A percentile compares a stretch with the other conserved stretches of the same genome.
These are phyloP conservation scores for Asterochloris sp. DNA, from an alignment of 139 green algal genomes.

Conservation along the genomic window DNA sequence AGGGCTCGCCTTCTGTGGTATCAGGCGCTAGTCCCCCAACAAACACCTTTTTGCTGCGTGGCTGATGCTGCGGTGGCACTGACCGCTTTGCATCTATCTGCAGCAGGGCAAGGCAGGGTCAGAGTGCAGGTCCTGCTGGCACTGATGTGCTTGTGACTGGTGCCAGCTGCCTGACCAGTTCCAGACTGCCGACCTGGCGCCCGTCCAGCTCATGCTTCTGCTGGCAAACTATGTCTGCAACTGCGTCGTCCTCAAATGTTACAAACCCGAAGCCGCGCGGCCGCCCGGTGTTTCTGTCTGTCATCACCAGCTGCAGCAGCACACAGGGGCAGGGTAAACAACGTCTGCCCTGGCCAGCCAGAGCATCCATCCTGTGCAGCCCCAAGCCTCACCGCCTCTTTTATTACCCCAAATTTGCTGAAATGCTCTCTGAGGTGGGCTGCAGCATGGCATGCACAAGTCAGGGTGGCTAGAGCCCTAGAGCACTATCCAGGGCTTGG, in stretches of 20 bases:
- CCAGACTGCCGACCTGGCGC: constrained; percentile 26
- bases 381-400: constrained; percentile 55
- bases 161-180: too few species aligned
- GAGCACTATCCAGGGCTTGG: background rate
- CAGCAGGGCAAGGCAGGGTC: background rate
- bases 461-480: constrained; percentile 6
- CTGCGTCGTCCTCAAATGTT: constrained; percentile 55
- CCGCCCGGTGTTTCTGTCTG: constrained; percentile 56
- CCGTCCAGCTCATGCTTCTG: constrained; percentile 66
- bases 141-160: too few species aligned
- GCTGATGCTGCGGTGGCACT: constrained; percentile 54
- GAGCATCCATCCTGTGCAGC: background rate
- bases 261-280: constrained; percentile 85
- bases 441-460: constrained; percentile 24
- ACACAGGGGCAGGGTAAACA: background rate
- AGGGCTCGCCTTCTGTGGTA: constrained; percentile 62
- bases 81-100: constrained; percentile 86
- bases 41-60: constrained; percentile 80
- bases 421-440: constrained; percentile 70
- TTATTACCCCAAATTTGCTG: constrained; percentile 58
- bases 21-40: constrained; percentile 81
- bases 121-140: background rate
- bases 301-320: constrained; percentile 73
- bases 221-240: constrained; percentile 51
- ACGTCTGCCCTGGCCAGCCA: background rate